Base-by-base conservation (phyloP, 192 early-diverging fungal genomes). In the Pilobolus umbonatus region DNA sequence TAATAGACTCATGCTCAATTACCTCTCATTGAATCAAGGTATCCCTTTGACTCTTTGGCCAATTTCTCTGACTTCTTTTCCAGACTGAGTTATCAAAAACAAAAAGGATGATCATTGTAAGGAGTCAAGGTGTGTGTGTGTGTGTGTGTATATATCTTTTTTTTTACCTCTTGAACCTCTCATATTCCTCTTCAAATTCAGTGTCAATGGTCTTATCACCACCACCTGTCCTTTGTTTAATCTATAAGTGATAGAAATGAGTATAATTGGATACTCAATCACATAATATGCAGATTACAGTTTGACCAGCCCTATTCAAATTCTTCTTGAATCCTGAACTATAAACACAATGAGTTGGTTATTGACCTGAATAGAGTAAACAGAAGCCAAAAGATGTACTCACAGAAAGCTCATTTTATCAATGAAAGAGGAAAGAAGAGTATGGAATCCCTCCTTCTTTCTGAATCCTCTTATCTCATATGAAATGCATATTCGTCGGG, bases 21-120 rank as follows among this genome's bases (percentile, higher is more conserved):
- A 88, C 89, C 81, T 68, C 87, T 55, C 35, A 98, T 76, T 30
- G 91, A 84, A 61, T 91, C 85, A 31, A 95, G 79, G 67, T 97
- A 97, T 43, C 90, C 90, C 66, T 95, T 95, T 10, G 96, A 83
- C 67, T 98, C 94, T 59, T 88, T 90, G 62, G 93, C 81, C 2
- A 97, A 74, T 32, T 81, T 86, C 62, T 94, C 88, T 0, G 86
- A 78, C 46, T 93, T 94, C 28, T 68, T 61, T 72, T 98, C 92
- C 29, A 95, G 79, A 38, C 91, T 94, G 53, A 21, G 14, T 52
- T 11, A 45, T n/a, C 19, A 21, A 31, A 25, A 11, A 8, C 17
- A 36, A 38, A 31, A n/a, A 25, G 48, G 11, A 15, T 17, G 17
- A 1, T 34, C 12, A 2, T 15, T 34, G 0, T 26, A 26, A 17